These are phyloP conservation scores for Magnusiomyces magnusii DNA, from an alignment of 1,139 yeast species.

Conservation along the genomic window DNA sequence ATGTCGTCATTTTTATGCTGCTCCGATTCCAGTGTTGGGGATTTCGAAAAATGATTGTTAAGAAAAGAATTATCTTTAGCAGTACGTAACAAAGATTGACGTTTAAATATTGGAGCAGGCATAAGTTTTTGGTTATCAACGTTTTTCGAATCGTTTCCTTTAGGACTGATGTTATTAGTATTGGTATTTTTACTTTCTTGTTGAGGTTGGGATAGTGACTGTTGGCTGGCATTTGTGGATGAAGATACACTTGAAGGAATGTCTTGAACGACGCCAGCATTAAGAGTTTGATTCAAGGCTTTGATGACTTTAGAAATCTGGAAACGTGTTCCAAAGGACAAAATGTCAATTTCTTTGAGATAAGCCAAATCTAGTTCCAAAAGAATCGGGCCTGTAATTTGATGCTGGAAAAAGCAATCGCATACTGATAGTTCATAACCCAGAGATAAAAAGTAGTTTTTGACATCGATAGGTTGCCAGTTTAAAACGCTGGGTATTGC, in stretches of 20 bases:
- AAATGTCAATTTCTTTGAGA: slow-evolving; percentile 83
- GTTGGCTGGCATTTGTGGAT: slow-evolving; percentile 7
- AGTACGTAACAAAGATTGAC: slow-evolving; percentile 12
- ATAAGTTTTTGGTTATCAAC: not conserved
- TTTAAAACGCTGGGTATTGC: slow-evolving; percentile 20
- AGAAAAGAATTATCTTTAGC: slow-evolving; percentile 3
- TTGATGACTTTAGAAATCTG: slow-evolving; percentile 88
- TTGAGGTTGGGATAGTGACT: slow-evolving; percentile 5
- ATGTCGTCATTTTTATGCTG: slow-evolving; percentile 2
- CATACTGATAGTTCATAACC: slow-evolving; percentile 72
- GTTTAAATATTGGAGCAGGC: slow-evolving; percentile 13
- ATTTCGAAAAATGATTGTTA: slow-evolving; percentile 3
- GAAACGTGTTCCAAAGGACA: slow-evolving; percentile 91
- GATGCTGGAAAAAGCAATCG: slow-evolving; percentile 75
- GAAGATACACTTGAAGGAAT: not conserved
- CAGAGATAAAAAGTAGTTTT: slow-evolving; percentile 59
- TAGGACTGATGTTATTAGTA: too few species aligned
- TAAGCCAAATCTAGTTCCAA: slow-evolving; percentile 79
- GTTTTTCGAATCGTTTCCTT: not conserved
- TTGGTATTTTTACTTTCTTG: not conserved
- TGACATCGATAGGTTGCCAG: slow-evolving; percentile 90
- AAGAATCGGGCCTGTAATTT: slow-evolving; percentile 78
- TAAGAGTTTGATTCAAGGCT: slow-evolving; percentile 37
- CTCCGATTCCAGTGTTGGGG: slow-evolving; percentile 3
- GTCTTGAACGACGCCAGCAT: not conserved